Percentiles rank a stretch among this genome's conserved stretches.
These are phyloP conservation scores for Chaetoceros tenuissimus DNA, from an alignment of 108 stramenopile genomes.

Conservation along the genomic window DNA sequence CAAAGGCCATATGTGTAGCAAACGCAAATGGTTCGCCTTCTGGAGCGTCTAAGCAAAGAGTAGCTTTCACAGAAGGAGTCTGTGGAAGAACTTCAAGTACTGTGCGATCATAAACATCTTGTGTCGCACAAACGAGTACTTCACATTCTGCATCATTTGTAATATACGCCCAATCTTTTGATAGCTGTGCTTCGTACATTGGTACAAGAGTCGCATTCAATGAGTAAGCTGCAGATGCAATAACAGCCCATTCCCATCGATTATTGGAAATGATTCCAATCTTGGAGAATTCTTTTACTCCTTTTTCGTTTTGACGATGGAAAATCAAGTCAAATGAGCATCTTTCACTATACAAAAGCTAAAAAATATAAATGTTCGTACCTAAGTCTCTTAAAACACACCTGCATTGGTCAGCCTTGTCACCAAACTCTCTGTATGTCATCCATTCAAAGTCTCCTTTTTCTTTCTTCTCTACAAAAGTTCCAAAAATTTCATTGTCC, in stretches of 20 bases:
- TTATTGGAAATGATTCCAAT: slow-evolving; percentile 90
- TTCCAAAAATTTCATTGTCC: slow-evolving; percentile 64
- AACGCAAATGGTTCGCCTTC: slow-evolving; percentile 64
- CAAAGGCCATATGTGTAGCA: slow-evolving; percentile 42
- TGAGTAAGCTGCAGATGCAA: slow-evolving; percentile 80
- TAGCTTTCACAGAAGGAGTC: slow-evolving; percentile 58
- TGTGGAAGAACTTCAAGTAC: slow-evolving; percentile 57
- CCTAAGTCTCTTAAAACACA: slow-evolving; percentile 73
- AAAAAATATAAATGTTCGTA: no score
- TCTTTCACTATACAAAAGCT: no score
- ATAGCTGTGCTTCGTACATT: slow-evolving; percentile 95
- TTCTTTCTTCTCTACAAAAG: slow-evolving; percentile 25
- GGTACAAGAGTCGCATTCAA: slow-evolving; percentile 89
- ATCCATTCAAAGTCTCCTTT: slow-evolving; percentile 56
- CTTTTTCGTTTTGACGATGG: slow-evolving; percentile 14
- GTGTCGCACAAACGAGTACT: slow-evolving; percentile 67
- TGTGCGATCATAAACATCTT: slow-evolving; percentile 67
- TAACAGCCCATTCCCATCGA: slow-evolving; percentile 87
- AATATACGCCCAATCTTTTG: slow-evolving; percentile 90
- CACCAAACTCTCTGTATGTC: slow-evolving; percentile 60
- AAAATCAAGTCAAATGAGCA: background rate
- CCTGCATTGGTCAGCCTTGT: slow-evolving; percentile 48
- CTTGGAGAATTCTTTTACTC: slow-evolving; percentile 53
- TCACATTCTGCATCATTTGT: slow-evolving; percentile 78
- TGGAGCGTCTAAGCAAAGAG: slow-evolving; percentile 67